Conservation (phyloP, 345 rosid genomes). For the Pugionium dolabratum region DNA sequence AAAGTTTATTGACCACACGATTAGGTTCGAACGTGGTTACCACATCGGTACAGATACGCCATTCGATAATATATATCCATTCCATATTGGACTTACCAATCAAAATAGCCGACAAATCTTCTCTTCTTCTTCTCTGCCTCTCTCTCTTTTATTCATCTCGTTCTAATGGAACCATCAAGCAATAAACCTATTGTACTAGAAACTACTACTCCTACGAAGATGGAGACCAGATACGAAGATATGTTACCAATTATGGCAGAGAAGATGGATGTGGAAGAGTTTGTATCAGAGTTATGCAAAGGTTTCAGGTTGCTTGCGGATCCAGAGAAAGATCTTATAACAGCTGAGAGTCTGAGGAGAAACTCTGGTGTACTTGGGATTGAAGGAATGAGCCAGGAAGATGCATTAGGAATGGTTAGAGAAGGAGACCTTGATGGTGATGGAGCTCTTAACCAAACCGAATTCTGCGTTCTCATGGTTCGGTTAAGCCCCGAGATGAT, state of each 20-base stretch:
- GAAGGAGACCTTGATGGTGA: constrained; percentile 91
- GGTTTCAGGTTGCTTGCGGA: constrained; percentile 83
- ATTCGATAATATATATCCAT: background rate
- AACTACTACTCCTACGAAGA: constrained; percentile 11
- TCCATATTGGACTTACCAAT: background rate
- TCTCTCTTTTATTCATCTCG: background rate
- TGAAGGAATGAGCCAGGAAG: constrained; percentile 74
- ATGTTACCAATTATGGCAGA: constrained; percentile 87
- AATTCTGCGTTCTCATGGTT: constrained; percentile 87
- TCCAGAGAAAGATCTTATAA: constrained; percentile 55
- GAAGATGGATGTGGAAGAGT: constrained; percentile 74
- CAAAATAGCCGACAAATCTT: constrained; percentile 14
- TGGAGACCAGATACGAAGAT: constrained; percentile 53
- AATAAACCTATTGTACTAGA: constrained; percentile 10
- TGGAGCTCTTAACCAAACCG: constrained; percentile 71
- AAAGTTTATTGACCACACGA: constrained; percentile 31
- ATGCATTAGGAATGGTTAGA: constrained; percentile 67
- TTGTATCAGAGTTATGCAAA: constrained; percentile 75
- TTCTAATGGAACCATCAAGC: constrained; percentile 32
- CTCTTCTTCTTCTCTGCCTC: background rate
- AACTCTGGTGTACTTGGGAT: constrained; percentile 72
- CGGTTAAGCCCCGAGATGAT: constrained; percentile 89
- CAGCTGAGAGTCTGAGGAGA: constrained; percentile 62
- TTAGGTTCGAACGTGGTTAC: constrained; percentile 31
- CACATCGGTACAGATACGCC: background rate